Evolutionary conservation across 768 basidiomycete species (phyloP).

Genomic region (Boletus sensibilis): DNA sequence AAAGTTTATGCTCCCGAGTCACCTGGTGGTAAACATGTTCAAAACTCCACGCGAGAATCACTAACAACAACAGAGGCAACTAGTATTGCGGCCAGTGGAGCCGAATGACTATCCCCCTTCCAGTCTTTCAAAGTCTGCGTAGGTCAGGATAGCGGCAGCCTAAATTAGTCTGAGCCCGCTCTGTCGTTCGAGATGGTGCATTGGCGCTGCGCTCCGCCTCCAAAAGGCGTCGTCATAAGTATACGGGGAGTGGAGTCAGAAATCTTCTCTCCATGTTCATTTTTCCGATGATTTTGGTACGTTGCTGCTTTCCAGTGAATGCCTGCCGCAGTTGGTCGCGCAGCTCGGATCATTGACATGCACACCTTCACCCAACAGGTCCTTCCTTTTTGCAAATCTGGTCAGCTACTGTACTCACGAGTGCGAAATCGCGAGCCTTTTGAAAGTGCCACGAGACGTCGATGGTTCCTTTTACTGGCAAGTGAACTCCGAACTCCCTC

Average conservation of each 20-base stretch:
- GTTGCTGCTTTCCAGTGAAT: background rate
- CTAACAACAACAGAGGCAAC: too few relatives aligned
- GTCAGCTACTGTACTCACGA: background rate
- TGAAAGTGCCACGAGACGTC: background rate
- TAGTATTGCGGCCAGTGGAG: too few relatives aligned
- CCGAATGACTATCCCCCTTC: too few relatives aligned
- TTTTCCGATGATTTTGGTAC: background rate
- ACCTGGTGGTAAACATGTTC: too few relatives aligned
- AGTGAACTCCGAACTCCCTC: background rate
- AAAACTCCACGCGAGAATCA: too few relatives aligned
- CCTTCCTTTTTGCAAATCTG: background rate
- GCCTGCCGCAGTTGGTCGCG: background rate
- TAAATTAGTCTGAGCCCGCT: too few relatives aligned
- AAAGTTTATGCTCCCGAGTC: too few relatives aligned
- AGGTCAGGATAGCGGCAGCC: too few relatives aligned
- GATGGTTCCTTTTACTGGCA: background rate
- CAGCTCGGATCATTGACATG: background rate
- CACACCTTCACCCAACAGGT: background rate
- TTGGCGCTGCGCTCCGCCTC: too few relatives aligned
- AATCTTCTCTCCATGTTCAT: background rate
- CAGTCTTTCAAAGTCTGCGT: too few relatives aligned
- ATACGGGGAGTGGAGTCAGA: background rate
- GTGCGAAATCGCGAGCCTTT: background rate
- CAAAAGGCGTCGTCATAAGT: background rate
- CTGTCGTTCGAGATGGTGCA: background rate